Evolutionary conservation across 2,329 filamentous ascomycete species (phyloP).

Genomic region (Calonectria pseudoturangicola): DNA sequence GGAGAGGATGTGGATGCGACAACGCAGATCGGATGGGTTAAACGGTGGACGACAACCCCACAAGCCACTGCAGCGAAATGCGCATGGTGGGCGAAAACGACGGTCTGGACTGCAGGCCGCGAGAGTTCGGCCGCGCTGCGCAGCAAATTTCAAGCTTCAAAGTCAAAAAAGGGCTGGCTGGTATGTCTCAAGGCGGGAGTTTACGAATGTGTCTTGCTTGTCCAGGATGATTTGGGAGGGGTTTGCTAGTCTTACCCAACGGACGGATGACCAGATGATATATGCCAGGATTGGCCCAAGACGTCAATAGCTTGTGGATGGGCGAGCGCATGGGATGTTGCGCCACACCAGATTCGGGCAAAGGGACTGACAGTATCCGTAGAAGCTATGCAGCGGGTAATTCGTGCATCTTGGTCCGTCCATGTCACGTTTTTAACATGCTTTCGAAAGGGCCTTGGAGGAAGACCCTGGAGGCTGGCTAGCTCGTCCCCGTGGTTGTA

Average conservation of each 20-base stretch:
- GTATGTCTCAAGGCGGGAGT: constrained; percentile 24
- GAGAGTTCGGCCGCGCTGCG: constrained; percentile 29
- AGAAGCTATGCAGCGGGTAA: constrained; percentile 8
- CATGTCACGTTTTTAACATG: constrained; percentile 20
- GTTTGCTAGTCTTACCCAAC: constrained; percentile 29
- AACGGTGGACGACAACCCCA: constrained; percentile 24
- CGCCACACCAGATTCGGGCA: constrained; percentile 34
- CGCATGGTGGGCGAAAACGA: constrained; percentile 23
- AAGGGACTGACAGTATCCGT: not conserved
- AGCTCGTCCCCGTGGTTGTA: constrained; percentile 1
- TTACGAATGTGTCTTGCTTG: constrained; percentile 23
- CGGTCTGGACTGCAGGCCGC: constrained; percentile 11
- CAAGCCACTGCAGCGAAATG: constrained; percentile 2
- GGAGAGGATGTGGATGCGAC: constrained; percentile 20
- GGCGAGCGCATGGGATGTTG: constrained; percentile 34
- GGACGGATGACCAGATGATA: constrained; percentile 37
- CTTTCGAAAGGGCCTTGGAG: constrained; percentile 1
- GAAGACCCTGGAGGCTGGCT: not conserved
- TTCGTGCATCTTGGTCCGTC: not conserved
- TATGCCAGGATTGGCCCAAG: constrained; percentile 26
- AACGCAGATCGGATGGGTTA: constrained; percentile 24
- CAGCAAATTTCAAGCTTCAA: constrained; percentile 18
- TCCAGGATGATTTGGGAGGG: constrained; percentile 19
- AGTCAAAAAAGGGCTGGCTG: constrained; percentile 31
- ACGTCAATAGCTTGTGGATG: constrained; percentile 23